phyloP scores from a whole-genome alignment of 768 basidiomycete genomes.

The Pleurotus sapidus region DNA sequence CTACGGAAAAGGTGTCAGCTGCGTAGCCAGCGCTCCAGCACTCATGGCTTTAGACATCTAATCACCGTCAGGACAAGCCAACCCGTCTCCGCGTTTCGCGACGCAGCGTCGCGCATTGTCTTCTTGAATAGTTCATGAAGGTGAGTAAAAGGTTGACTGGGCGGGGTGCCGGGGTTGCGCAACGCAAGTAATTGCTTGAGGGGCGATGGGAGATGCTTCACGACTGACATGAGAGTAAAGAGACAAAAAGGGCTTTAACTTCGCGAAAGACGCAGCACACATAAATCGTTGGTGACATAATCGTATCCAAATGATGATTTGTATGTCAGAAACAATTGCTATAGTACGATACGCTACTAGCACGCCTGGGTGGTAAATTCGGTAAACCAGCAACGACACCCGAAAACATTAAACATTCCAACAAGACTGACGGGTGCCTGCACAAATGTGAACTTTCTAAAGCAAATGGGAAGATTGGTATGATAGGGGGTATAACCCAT shows the following conservation, averaged over 20 bases:
- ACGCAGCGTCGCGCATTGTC: slow-evolving; percentile 65
- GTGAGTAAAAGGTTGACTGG: slow-evolving; percentile 50
- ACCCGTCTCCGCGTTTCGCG: slow-evolving; percentile 65
- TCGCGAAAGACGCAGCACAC: not conserved
- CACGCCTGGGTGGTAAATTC: slow-evolving; percentile 3
- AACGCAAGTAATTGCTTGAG: slow-evolving; percentile 73
- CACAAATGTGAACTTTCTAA: not conserved
- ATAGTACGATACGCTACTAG: not conserved
- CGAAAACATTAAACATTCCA: slow-evolving; percentile 8
- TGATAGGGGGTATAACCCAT: slow-evolving; percentile 8
- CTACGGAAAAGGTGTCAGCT: slow-evolving; percentile 33
- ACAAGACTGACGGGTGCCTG: slow-evolving; percentile 5
- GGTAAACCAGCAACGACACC: slow-evolving; percentile 8
- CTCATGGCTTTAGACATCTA: not conserved
- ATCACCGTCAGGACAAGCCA: slow-evolving; percentile 80
- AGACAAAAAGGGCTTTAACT: not conserved
- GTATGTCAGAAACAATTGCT: not conserved
- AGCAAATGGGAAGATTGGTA: slow-evolving; percentile 1
- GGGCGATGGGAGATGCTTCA: slow-evolving; percentile 52
- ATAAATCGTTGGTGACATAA: not conserved
- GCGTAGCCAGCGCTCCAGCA: not conserved
- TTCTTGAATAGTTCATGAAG: slow-evolving; percentile 55
- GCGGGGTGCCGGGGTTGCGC: slow-evolving; percentile 59
- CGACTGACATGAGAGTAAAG: slow-evolving; percentile 23
- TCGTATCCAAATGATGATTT: too few species aligned